A percentile compares a stretch with the other conserved stretches of the same genome.
Conservation (phyloP, 441 rosid species). For the Raphanus hybrid region DNA sequence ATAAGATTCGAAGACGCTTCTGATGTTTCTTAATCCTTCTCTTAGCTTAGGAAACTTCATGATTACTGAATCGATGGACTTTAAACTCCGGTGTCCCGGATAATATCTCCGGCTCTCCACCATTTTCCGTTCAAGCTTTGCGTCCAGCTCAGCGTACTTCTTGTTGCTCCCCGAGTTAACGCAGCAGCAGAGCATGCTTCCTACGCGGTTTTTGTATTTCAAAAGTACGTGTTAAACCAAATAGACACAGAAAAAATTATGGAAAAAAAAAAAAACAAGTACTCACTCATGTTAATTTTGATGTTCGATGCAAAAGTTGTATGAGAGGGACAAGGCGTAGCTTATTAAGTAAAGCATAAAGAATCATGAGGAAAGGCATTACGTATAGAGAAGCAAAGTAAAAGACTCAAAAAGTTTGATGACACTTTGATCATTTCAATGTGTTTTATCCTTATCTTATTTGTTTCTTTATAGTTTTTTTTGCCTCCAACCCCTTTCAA, state of each 20-base stretch:
- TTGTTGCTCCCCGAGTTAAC: conserved; percentile 48
- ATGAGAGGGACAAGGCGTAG: no score
- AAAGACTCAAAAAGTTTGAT: no score
- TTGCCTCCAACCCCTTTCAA: no score
- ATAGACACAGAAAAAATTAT: neutral
- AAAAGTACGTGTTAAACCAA: neutral
- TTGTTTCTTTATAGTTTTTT: no score
- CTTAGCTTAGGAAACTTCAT: conserved; percentile 68
- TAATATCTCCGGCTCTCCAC: conserved; percentile 60
- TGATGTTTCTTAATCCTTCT: conserved; percentile 66
- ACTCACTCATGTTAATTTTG: no score
- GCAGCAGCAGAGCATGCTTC: conserved; percentile 53
- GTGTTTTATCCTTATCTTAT: no score
- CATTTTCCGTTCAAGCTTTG: conserved; percentile 71
- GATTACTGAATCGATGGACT: conserved; percentile 67
- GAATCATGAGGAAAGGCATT: no score
- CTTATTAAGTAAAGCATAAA: no score
- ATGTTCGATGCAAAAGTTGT: no score
- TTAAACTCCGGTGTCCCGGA: conserved; percentile 51
- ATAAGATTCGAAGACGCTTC: conserved; percentile 59
- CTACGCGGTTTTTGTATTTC: conserved; percentile 17
- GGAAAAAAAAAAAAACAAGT: no score
- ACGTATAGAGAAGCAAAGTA: no score
- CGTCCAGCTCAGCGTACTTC: conserved; percentile 64
- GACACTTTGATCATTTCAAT: no score